Evolutionary conservation across 164 flowering plant species (phyloP).

Genomic region (Stephania cephalantha): DNA sequence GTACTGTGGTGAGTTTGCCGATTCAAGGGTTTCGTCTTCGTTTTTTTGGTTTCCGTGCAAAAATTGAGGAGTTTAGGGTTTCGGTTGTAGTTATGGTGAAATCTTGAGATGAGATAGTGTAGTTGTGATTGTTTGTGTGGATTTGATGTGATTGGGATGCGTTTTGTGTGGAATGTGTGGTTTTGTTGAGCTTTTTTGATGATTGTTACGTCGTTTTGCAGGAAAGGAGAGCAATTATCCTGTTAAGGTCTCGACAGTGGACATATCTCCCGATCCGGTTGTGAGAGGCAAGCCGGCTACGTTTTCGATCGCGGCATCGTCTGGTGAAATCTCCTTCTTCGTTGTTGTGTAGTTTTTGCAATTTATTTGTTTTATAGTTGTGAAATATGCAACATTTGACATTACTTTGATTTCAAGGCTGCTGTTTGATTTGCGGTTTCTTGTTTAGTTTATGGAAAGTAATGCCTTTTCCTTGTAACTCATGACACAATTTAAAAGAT

Average conservation of each 20-base stretch:
- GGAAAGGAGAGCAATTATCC: slow-evolving; percentile 43
- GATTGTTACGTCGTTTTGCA: slow-evolving; percentile 9
- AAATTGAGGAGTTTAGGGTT: background rate
- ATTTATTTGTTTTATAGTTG: no score
- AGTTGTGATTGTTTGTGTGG: background rate
- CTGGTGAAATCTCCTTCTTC: slow-evolving; percentile 27
- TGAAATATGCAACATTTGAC: background rate
- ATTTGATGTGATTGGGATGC: background rate
- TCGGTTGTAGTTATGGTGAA: background rate
- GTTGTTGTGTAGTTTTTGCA: background rate
- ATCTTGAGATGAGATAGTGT: background rate
- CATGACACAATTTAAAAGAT: no score
- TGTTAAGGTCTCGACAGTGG: slow-evolving; percentile 44
- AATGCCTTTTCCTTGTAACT: no score
- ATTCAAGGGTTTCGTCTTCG: background rate
- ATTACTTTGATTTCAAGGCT: background rate
- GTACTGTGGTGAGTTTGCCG: slow-evolving; percentile 32
- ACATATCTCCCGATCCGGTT: slow-evolving; percentile 50
- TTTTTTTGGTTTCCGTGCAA: background rate
- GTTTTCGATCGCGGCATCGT: slow-evolving; percentile 43
- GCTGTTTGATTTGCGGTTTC: background rate
- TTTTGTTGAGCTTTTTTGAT: background rate
- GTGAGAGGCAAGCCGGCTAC: slow-evolving; percentile 41
- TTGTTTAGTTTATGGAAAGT: no score
- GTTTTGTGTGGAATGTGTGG: background rate